Conservation (phyloP, 2,329 filamentous ascomycete genomes). For the Colletotrichum chrysophilum region DNA sequence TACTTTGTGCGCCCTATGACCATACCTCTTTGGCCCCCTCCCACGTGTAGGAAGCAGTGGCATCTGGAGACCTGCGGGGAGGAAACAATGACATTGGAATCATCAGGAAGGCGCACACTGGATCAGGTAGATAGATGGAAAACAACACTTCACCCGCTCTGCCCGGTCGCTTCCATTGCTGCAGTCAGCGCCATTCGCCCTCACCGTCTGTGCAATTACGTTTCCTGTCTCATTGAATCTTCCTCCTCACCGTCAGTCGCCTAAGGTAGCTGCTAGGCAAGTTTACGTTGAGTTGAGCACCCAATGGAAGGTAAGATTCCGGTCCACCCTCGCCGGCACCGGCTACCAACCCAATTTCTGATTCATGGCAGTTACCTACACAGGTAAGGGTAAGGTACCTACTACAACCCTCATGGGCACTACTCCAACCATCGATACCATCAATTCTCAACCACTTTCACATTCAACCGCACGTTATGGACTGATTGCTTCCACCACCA, state of each 20-base stretch:
- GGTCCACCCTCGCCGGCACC: background rate
- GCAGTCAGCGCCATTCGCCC: background rate
- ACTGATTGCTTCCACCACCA: background rate
- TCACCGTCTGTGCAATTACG: background rate
- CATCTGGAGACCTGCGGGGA: background rate
- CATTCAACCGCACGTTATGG: background rate
- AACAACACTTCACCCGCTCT: background rate
- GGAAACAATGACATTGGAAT: background rate
- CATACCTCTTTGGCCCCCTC: background rate
- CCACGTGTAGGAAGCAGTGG: slow-evolving; percentile 18
- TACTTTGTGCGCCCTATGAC: background rate
- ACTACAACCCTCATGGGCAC: background rate
- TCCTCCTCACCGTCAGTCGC: background rate
- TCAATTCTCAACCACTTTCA: background rate
- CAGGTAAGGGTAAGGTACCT: background rate
- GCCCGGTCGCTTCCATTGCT: background rate
- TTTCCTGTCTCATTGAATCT: background rate
- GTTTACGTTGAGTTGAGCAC: background rate
- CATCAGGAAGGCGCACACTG: background rate
- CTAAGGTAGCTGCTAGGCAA: background rate
- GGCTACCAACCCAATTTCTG: background rate
- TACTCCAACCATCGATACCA: background rate
- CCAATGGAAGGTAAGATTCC: background rate
- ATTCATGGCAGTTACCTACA: background rate
- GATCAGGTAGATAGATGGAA: background rate